Percentiles rank a stretch among this genome's conserved stretches.
phyloP scores from a whole-genome alignment of 495 filamentous ascomycete genomes.

The Penicillium cataractarum region DNA sequence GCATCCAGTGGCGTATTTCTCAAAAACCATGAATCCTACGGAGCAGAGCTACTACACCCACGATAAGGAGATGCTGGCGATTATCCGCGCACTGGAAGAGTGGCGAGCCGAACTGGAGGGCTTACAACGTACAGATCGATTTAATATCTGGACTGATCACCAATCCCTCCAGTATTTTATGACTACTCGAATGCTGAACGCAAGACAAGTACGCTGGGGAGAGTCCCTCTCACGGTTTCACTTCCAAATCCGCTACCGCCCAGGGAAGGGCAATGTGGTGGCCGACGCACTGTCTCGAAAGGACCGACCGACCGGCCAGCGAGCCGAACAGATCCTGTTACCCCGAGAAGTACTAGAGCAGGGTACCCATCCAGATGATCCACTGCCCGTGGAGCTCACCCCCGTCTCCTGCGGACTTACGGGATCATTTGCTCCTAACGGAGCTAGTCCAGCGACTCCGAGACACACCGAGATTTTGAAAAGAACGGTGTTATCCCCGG shows the following conservation, averaged over 20 bases:
- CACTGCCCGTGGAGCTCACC: no score
- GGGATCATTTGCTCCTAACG: no score
- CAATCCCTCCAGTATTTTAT: conserved; percentile 2
- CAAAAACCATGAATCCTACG: neutral
- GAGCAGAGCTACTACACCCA: neutral
- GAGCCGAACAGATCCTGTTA: neutral
- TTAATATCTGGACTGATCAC: neutral
- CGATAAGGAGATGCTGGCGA: conserved; percentile 1
- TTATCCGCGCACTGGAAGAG: neutral
- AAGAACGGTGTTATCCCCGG: no score
- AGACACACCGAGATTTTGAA: no score
- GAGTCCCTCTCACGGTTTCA: conserved; percentile 29
- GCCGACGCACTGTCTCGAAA: neutral
- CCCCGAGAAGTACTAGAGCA: neutral
- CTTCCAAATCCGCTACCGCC: conserved; percentile 33
- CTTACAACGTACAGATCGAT: neutral
- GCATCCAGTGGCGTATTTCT: conserved; percentile 22
- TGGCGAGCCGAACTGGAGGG: neutral
- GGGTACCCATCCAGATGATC: neutral
- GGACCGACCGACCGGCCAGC: neutral
- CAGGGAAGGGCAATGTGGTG: conserved; percentile 15
- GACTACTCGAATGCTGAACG: neutral
- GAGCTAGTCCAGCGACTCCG: no score
- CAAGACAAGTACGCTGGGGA: conserved; percentile 15
- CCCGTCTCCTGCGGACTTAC: no score